Base-by-base conservation (phyloP, 2,329 filamentous ascomycete species). In the Aspergillus sp. region DNA sequence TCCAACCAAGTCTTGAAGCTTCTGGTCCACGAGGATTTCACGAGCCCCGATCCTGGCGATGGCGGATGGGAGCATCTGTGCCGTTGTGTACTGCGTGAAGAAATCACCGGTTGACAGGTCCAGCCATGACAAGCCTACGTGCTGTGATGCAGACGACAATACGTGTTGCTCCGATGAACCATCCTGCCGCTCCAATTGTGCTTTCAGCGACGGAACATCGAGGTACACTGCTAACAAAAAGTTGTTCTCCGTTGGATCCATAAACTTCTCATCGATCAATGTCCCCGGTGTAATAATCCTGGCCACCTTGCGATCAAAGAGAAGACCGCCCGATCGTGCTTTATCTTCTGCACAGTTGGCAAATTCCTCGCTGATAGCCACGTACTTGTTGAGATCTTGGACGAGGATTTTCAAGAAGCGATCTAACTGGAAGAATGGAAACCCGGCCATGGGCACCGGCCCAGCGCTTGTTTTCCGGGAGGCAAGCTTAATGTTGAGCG, bases 31-130 rank as follows among this genome's bases (percentile, higher is more conserved):
- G 3, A 98, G 78, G 40, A 97, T 83, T 63, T 98, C 93, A 36
- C 85, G 79, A 1, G 93, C 90, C 12, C 82, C 81, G 50, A 97
- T 85, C 27, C 91, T 83, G 27, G 90, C 86, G 40, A 97, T 73
- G 13, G 86, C 82, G 7, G 90, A 89, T n/a, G 87, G 76, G 5
- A 98, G 70, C 43, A 83, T 82, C 39, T 79, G 73, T 6, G 90
- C 67, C 13, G 83, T 83, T 0, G 86, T 84, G 12, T 73, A 74
- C 60, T 97, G 90, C 0, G 90, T 95, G 58, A 83, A 89, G 67
- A 98, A 98, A 57, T 91, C 87, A 10, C 93, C 93, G 3, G 93
- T 98, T 7, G 93, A 96, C 27, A 97, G 71, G 66, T 98, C 93
- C 37, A 97, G 73, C 93, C 93, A 98, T 33, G 93, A 88, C 39